A percentile compares a stretch with the other conserved stretches of the same genome.
Conservation (phyloP, 768 basidiomycete genomes). For the Mrakia hoshinonis region DNA sequence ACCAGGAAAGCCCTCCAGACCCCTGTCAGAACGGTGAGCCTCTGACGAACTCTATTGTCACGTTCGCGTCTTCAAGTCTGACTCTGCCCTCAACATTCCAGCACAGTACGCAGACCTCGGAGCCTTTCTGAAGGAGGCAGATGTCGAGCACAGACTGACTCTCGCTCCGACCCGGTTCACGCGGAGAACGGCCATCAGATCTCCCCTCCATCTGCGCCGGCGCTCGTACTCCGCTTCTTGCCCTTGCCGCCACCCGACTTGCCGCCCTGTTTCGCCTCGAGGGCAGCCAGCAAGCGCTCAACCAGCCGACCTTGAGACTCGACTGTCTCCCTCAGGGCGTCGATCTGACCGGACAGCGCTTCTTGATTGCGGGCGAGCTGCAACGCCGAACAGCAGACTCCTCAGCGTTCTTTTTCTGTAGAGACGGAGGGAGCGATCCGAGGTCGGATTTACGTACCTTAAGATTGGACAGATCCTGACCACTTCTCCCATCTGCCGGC, state of each 20-base stretch:
- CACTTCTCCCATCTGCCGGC: slow-evolving; percentile 31
- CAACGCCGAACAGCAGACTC: slow-evolving; percentile 29
- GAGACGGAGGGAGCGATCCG: background rate
- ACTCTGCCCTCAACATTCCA: too few relatives aligned
- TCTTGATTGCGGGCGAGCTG: slow-evolving; percentile 29
- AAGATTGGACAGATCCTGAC: slow-evolving; percentile 14
- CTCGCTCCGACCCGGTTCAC: background rate
- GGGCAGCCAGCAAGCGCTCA: slow-evolving; percentile 31
- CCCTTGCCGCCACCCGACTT: background rate
- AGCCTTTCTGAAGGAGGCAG: too few relatives aligned
- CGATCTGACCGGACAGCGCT: slow-evolving; percentile 26
- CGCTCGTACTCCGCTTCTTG: too few relatives aligned
- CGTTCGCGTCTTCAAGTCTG: too few relatives aligned
- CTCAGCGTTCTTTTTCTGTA: too few relatives aligned
- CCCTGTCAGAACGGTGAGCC: too few relatives aligned
- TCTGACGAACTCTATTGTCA: too few relatives aligned
- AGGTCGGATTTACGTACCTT: background rate
- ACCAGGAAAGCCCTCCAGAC: too few relatives aligned
- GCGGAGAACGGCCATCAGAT: too few relatives aligned
- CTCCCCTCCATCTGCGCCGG: too few relatives aligned
- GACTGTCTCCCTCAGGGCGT: slow-evolving; percentile 36
- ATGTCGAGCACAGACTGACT: too few relatives aligned
- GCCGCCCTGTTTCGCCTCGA: slow-evolving; percentile 15
- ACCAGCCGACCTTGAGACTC: slow-evolving; percentile 39
- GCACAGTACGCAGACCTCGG: too few relatives aligned